Evolutionary conservation across 805 yeast species (phyloP).

Genomic region (Cyberlindnera mississippiensis): DNA sequence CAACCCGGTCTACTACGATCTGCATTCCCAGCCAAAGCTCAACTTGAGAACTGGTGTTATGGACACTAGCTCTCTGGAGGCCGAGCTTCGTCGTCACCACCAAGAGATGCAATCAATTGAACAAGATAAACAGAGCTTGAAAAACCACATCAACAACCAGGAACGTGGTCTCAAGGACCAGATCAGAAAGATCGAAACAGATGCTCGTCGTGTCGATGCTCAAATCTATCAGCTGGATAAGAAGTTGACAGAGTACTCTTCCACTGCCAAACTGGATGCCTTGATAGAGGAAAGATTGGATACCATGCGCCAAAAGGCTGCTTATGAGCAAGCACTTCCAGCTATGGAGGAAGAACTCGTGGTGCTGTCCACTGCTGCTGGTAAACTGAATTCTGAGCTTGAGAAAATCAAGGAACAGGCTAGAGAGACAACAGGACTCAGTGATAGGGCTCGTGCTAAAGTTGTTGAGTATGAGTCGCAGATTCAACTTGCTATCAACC

Average conservation of each 20-base stretch:
- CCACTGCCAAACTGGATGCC: slow-evolving; percentile 38
- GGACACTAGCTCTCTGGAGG: slow-evolving; percentile 16
- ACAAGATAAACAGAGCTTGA: slow-evolving; percentile 6
- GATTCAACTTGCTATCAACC: slow-evolving; percentile 12
- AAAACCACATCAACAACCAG: slow-evolving; percentile 17
- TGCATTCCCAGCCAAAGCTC: slow-evolving; percentile 13
- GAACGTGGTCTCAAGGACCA: slow-evolving; percentile 11
- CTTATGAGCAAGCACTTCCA: slow-evolving; percentile 23
- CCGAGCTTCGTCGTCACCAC: not conserved
- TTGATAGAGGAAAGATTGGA: slow-evolving; percentile 10
- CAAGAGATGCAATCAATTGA: slow-evolving; percentile 7
- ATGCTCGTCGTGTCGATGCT: slow-evolving; percentile 12
- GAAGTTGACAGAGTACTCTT: slow-evolving; percentile 42
- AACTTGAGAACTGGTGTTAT: slow-evolving; percentile 14
- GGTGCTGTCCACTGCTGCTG: slow-evolving; percentile 17
- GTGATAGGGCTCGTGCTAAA: slow-evolving; percentile 5
- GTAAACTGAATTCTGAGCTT: slow-evolving; percentile 19
- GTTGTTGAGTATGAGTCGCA: slow-evolving; percentile 11
- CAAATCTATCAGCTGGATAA: slow-evolving; percentile 33
- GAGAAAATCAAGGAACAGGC: slow-evolving; percentile 15
- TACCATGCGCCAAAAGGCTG: not conserved
- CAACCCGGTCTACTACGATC: slow-evolving; percentile 50
- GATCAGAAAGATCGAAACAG: slow-evolving; percentile 1
- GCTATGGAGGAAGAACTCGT: slow-evolving; percentile 25
- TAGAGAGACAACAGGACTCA: too few species aligned